Evolutionary conservation across 805 yeast species (phyloP).

Genomic region (Komagataella pseudopastoris): DNA sequence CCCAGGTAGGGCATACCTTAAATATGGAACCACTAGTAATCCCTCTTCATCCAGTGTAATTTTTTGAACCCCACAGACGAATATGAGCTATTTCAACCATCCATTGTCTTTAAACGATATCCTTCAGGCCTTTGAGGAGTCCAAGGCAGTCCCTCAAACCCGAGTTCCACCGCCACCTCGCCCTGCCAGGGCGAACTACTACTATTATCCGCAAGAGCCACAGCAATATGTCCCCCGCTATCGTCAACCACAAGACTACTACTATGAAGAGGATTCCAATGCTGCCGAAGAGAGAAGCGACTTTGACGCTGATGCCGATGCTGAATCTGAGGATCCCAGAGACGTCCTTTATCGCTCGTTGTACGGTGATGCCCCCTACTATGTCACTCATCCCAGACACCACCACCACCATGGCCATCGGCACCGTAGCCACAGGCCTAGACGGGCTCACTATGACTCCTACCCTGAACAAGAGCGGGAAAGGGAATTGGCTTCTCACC

Average conservation of each 20-base stretch:
- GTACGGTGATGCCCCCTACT: background rate
- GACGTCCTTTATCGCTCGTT: conserved; percentile 1
- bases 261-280: background rate
- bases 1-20: background rate
- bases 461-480: background rate
- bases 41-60: background rate
- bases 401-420: background rate
- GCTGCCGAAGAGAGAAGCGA: background rate
- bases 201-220: background rate
- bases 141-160: background rate
- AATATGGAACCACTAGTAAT: background rate
- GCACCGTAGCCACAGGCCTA: background rate
- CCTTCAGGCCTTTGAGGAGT: background rate
- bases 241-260: background rate
- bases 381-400: background rate
- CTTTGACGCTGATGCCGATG: background rate
- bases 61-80: background rate
- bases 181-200: background rate
- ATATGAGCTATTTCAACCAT: background rate
- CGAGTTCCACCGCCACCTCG: background rate
- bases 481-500: background rate
- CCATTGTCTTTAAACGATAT: background rate
- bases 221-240: background rate
- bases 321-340: conserved; percentile 1
- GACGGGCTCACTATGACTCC: background rate